Evolutionary conservation across 1,139 yeast genomes (phyloP).

Genomic region (Saccharomyces hybrid): DNA sequence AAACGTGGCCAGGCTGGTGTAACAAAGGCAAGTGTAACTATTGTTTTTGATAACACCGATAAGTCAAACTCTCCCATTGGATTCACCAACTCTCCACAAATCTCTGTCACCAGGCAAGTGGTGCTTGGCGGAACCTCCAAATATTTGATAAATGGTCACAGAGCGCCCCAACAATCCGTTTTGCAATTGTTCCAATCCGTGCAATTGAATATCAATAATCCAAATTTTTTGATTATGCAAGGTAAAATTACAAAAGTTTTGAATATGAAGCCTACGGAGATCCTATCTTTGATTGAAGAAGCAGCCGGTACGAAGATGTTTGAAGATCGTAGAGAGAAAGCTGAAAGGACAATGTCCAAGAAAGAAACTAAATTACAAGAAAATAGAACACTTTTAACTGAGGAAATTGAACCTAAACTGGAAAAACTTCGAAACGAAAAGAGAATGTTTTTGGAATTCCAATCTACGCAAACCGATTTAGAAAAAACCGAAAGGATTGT

Average conservation of each 20-base stretch:
- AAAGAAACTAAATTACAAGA: constrained; percentile 80
- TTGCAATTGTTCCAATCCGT: constrained; percentile 87
- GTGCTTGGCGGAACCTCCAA: constrained; percentile 88
- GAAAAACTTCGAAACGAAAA: constrained; percentile 77
- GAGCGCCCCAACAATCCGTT: constrained; percentile 93
- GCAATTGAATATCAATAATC: constrained; percentile 91
- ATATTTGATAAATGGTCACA: constrained; percentile 89
- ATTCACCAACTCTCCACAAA: constrained; percentile 69
- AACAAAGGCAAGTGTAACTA: constrained; percentile 93
- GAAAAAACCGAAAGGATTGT: constrained; percentile 70
- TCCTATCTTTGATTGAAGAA: constrained; percentile 86
- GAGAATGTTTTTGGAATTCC: constrained; percentile 75
- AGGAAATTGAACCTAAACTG: constrained; percentile 90
- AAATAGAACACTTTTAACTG: constrained; percentile 62
- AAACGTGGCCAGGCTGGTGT: constrained; percentile 98
- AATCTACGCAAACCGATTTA: constrained; percentile 72
- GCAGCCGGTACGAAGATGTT: constrained; percentile 97
- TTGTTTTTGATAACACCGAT: constrained; percentile 85
- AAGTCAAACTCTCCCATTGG: constrained; percentile 76
- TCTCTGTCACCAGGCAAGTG: constrained; percentile 88
- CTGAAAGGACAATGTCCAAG: constrained; percentile 83
- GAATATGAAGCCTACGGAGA: constrained; percentile 91
- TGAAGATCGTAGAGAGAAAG: constrained; percentile 88
- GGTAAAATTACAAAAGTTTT: constrained; percentile 95
- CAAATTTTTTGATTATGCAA: constrained; percentile 96